These are phyloP conservation scores for Coemansia nantahalensis DNA, from an alignment of 192 early-diverging fungal species.

Conservation along the genomic window DNA sequence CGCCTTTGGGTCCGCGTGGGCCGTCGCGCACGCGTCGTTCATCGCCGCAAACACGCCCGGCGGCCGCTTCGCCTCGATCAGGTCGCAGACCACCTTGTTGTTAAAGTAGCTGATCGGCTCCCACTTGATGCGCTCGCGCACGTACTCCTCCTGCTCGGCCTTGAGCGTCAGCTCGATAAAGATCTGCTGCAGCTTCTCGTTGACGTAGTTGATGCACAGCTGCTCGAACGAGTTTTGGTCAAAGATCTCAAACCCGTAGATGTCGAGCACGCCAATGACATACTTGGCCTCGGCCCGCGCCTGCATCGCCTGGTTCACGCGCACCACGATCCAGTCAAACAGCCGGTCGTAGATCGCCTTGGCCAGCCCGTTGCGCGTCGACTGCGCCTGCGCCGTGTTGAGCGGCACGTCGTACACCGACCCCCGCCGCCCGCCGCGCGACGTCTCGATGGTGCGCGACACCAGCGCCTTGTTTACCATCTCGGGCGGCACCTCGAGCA, in stretches of 20 bases:
- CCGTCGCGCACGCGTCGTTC: constrained; percentile 98
- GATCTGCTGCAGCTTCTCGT: constrained; percentile 97
- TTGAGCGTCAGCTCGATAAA: constrained; percentile 99
- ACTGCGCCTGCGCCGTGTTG: constrained; percentile 84
- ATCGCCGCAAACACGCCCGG: constrained; percentile 90
- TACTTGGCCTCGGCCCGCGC: constrained; percentile 58
- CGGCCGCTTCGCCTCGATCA: constrained; percentile 95
- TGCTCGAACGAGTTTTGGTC: constrained; percentile 97
- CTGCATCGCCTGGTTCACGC: constrained; percentile 86
- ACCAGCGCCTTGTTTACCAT: constrained; percentile 64
- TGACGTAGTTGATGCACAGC: constrained; percentile 99
- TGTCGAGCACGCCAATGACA: constrained; percentile 93
- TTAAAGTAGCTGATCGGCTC: constrained; percentile 99
- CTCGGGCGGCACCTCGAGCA: constrained; percentile 65
- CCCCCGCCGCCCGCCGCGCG: constrained; percentile 71
- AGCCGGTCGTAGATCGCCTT: constrained; percentile 92
- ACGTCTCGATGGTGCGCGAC: constrained; percentile 69
- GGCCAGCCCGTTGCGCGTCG: constrained; percentile 88
- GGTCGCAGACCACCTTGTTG: constrained; percentile 98
- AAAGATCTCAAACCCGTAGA: constrained; percentile 98
- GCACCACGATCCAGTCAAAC: constrained; percentile 98
- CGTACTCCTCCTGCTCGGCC: constrained; percentile 98
- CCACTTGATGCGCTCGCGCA: constrained; percentile 95
- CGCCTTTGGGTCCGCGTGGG: constrained; percentile 85
- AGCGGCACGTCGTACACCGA: constrained; percentile 84